phyloP scores from a whole-genome alignment of 73 alveolate genomes.

The Tetrahymena borealis region DNA sequence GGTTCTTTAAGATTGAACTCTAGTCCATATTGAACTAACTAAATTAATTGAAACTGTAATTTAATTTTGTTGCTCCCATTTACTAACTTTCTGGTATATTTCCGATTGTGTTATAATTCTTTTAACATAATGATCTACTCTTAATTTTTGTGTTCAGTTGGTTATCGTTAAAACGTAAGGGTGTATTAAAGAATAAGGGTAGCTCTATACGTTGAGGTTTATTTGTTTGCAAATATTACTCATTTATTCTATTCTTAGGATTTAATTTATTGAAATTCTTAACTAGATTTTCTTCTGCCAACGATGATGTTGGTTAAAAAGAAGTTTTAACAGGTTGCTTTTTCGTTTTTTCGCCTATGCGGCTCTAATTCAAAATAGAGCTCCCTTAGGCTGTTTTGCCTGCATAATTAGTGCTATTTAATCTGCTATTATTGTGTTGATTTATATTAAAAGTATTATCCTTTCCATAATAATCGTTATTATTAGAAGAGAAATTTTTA shows the following conservation, averaged over 20 bases:
- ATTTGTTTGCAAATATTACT: slow-evolving; percentile 1
- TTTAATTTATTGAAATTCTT: slow-evolving; percentile 10
- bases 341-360: not conserved
- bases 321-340: not conserved
- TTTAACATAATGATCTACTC: not conserved
- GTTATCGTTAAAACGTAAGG: slow-evolving; percentile 29
- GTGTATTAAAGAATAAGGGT: slow-evolving; percentile 80
- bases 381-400: not conserved
- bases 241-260: slow-evolving; percentile 4
- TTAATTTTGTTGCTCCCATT: not conserved
- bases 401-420: not conserved
- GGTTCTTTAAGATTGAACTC: not conserved
- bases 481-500: not conserved
- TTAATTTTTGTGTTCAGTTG: not conserved
- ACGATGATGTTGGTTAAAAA: slow-evolving; percentile 13
- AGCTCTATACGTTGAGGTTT: slow-evolving; percentile 74
- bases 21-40: not conserved
- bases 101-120: not conserved
- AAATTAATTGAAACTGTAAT: not conserved
- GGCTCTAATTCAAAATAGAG: not conserved
- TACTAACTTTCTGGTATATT: not conserved
- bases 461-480: not conserved
- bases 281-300: slow-evolving; percentile 38
- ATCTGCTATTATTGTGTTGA: not conserved
- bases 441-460: not conserved